Evolutionary conservation across 2,329 filamentous ascomycete genomes (phyloP).

Genomic region (Stagonosporopsis cucurbitacearum): DNA sequence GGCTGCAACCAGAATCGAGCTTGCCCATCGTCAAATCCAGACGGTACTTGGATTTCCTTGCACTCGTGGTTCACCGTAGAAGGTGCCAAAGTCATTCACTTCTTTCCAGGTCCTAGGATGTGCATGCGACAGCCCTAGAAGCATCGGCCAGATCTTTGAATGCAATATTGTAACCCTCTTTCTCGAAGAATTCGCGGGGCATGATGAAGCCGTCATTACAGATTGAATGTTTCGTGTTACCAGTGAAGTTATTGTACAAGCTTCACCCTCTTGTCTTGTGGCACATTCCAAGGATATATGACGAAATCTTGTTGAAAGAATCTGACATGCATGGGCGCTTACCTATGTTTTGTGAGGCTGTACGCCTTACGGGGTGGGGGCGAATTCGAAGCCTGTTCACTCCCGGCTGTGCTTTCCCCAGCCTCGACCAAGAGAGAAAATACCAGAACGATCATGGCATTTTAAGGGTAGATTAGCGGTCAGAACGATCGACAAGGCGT

Average conservation of each 20-base stretch:
- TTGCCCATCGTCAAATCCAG: too few relatives aligned
- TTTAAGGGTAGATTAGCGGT: background rate
- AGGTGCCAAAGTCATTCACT: too few relatives aligned
- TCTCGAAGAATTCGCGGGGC: too few relatives aligned
- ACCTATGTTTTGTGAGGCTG: constrained; percentile 5
- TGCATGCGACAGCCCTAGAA: too few relatives aligned
- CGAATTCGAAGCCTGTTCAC: background rate
- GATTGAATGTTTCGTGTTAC: too few relatives aligned
- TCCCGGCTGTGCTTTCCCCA: background rate
- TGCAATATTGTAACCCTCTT: too few relatives aligned
- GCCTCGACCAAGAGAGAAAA: background rate
- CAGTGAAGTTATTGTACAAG: background rate
- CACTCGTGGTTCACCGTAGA: too few relatives aligned
- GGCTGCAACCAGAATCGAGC: too few relatives aligned
- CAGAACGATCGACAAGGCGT: background rate
- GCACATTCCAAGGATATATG: background rate
- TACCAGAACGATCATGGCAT: background rate
- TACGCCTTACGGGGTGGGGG: constrained; percentile 3
- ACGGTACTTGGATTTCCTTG: too few relatives aligned
- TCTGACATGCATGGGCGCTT: constrained; percentile 4
- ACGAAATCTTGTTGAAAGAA: background rate
- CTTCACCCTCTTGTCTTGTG: background rate
- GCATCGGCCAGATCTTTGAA: too few relatives aligned
- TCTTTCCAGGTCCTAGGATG: too few relatives aligned
- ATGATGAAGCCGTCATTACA: too few relatives aligned